Percentiles rank a stretch among this genome's conserved stretches.
phyloP scores from a whole-genome alignment of 345 rosid species.

The Acer yangbiense region DNA sequence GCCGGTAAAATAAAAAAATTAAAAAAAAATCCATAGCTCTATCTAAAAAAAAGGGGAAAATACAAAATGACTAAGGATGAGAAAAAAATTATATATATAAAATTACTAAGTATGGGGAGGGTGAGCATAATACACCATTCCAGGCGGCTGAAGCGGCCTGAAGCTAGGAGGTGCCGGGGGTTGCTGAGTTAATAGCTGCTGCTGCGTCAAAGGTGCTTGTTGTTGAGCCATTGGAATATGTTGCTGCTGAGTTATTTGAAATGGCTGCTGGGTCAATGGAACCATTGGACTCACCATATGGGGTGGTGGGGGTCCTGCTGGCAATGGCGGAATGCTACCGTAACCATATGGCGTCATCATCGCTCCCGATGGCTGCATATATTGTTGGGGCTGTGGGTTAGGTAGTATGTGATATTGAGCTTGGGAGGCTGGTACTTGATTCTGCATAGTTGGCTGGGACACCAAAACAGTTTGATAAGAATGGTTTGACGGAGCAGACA shows the following conservation, averaged over 20 bases:
- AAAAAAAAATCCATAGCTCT: conserved; percentile 20
- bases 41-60: conserved; percentile 15
- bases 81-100: not conserved
- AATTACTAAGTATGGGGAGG: conserved; percentile 59
- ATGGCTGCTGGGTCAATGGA: conserved; percentile 41
- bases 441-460: conserved; percentile 41
- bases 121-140: conserved; percentile 62
- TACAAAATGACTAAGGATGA: conserved; percentile 44
- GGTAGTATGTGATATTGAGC: conserved; percentile 65
- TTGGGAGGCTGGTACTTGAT: conserved; percentile 54
- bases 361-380: conserved; percentile 56
- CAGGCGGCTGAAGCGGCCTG: conserved; percentile 70
- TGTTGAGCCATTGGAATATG: conserved; percentile 30
- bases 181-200: conserved; percentile 33
- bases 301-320: conserved; percentile 55
- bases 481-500: conserved; percentile 41
- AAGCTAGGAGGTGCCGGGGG: conserved; percentile 55
- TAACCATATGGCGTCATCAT: conserved; percentile 56
- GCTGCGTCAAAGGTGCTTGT: conserved; percentile 27
- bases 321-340: conserved; percentile 60
- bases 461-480: conserved; percentile 44
- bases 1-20: not conserved
- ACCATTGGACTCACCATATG: conserved; percentile 59
- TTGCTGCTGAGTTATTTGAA: conserved; percentile 51
- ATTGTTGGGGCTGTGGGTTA: conserved; percentile 56